Conservation (phyloP, 2,329 filamentous ascomycete species). For the Botrytis elliptica region DNA sequence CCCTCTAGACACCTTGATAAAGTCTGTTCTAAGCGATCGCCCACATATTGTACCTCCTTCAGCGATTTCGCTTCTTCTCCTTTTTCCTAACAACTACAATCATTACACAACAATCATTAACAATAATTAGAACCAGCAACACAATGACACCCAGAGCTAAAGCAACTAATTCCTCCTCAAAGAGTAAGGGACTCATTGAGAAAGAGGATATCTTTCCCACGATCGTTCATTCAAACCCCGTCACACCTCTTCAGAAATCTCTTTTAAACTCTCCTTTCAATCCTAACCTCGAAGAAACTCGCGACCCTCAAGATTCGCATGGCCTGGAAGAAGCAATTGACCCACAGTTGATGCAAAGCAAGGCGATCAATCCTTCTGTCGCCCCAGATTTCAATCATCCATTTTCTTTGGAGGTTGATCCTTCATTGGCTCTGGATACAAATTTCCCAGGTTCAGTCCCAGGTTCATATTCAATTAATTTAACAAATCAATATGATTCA, state of each 20-base stretch:
- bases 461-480: background rate
- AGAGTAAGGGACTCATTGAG: background rate
- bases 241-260: background rate
- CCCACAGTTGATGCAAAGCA: background rate
- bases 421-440: no score
- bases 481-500: no score
- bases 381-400: background rate
- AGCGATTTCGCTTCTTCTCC: background rate
- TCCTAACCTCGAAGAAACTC: background rate
- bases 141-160: background rate
- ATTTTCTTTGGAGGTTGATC: background rate
- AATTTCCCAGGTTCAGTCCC: fast-evolving
- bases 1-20: background rate
- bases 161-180: background rate
- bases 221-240: background rate
- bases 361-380: background rate
- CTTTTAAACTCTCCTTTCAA: background rate
- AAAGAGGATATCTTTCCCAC: background rate
- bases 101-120: constrained; percentile 3
- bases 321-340: background rate
- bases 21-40: background rate
- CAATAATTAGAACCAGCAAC: background rate
- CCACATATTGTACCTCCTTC: background rate
- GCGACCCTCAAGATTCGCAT: background rate
- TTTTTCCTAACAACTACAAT: background rate